Base-by-base conservation (phyloP, 192 early-diverging fungal genomes). In the Entophlyctis helioformis region DNA sequence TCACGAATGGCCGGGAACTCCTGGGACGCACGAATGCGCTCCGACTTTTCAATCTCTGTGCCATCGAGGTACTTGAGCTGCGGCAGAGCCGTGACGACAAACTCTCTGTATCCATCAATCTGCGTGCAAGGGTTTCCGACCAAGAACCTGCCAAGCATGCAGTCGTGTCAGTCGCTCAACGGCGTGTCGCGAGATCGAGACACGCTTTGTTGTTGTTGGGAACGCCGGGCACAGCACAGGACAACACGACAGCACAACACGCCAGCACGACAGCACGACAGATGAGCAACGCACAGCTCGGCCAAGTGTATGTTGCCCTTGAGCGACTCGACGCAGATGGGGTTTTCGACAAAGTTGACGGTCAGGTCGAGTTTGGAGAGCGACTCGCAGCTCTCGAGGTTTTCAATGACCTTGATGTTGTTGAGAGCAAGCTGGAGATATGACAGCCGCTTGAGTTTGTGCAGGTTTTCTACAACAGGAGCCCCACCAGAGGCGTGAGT, bases 351-450 rank as follows among this genome's bases (percentile, higher is more conserved):
- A 48, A 78, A 78, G 44, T 78, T 78, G 34, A 78, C 72, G 12
- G 76, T 78, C 51, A 78, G 50, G 39, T 77, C 74, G 12, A 77
- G 51, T 40, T 77, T 78, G 19, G 48, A 44, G 16, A 78, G 51
- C 3, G 63, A 54, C 48, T 78, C 76, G 55, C 76, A 78, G 26
- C 64, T 49, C 45, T 72, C 65, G 15, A 78, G 50, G 55, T 76
- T 76, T 37, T 78, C 76, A 23, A 78, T 60, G n/a, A 45, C 37
- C 11, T 23, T 46, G 40, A 77, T 69, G 51, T 78, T 78, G 58
- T 78, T 78, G 37, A 78, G 53, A 6, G 76, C 69, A 2, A 78
- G 65, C 36, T 78, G 68, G 3, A 78, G 39, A 44, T 78, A 78
- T 28, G 65, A 42, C 15, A 78, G 65, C 28, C 60, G 50, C 39